These are phyloP conservation scores for Prunus yedoensis DNA, from an alignment of 331 rosid genomes.

Conservation along the genomic window DNA sequence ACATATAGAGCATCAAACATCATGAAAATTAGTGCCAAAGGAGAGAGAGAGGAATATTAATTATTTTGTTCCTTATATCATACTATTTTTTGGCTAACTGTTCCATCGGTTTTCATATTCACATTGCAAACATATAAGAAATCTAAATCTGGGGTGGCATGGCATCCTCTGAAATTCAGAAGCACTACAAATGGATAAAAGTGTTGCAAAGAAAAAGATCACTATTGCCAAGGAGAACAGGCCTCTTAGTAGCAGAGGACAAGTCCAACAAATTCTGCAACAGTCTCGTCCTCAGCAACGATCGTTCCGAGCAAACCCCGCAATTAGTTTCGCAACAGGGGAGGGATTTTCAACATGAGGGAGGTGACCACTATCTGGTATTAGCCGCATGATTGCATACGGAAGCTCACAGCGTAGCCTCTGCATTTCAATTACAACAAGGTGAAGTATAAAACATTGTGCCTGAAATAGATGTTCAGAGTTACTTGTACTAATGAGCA, in stretches of 20 bases:
- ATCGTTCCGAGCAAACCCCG: slow-evolving; percentile 30
- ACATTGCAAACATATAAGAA: background rate
- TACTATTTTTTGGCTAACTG: background rate
- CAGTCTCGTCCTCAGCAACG: background rate
- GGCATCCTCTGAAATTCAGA: background rate
- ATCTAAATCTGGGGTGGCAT: too few species aligned
- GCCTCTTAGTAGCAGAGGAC: background rate
- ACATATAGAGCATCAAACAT: too few species aligned
- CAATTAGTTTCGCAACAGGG: slow-evolving; percentile 38
- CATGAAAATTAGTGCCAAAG: too few species aligned
- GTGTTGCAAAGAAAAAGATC: background rate
- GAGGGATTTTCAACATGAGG: slow-evolving; percentile 49
- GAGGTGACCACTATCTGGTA: slow-evolving; percentile 48
- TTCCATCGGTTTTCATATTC: background rate
- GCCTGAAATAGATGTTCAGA: background rate
- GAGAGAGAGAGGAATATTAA: background rate
- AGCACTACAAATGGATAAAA: background rate
- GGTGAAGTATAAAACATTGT: background rate
- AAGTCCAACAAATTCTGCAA: background rate
- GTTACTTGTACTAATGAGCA: too few species aligned
- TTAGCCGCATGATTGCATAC: slow-evolving; percentile 29
- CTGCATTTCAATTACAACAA: slow-evolving; percentile 26
- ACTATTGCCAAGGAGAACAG: background rate
- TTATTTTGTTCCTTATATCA: background rate
- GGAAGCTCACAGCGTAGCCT: slow-evolving; percentile 48